Evolutionary conservation across 1,284 basidiomycete species (phyloP), one percentile per base, ranked within the genome.

Genomic region (Phenoliferia sp.): DNA sequence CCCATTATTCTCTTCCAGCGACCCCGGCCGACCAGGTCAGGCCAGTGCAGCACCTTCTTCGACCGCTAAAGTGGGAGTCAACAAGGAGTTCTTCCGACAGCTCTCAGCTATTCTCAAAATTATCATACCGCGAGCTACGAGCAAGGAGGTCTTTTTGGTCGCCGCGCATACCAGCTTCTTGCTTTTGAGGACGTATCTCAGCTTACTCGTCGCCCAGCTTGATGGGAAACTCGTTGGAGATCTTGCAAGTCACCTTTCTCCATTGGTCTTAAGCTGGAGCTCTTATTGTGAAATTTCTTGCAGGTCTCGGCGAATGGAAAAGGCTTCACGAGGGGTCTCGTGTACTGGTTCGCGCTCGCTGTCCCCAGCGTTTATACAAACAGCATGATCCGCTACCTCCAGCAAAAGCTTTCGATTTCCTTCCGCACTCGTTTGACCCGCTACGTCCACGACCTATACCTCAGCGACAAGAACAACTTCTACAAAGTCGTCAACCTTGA

Each of bases 351-450:
- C 76, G 81, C 87, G 7, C 84, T 99, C 9, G 92, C 93, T 0
- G 83, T 98, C 32, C 94, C 95, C 0, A 93, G 90, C 76, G 94
- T 92, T 26, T 95, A 94, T 77, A 98, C 94, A 0, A 98, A 99
- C 78, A 88, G 92, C 1, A 94, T 98, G 92, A 89, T 90, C 1
- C 50, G 65, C 57, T 91, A 92, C 78, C 83, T 98, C 0, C 94
- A 98, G 80, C 87, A 89, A n/a, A 92, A 91, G 73, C 85, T 99
- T 2, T 87, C 93, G 0, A 84, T 96, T 17, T 84, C 87, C 6
- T 86, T 97, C 76, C 85, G 94, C 56, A 94, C 92, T 0, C 87
- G 91, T 12, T 82, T 99, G 36, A 94, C 92, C 0, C 86, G 92
- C 54, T 97, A 97, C 78, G 88, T 90, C 0, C 90, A 95, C 77